Evolutionary conservation across 345 rosid genomes (phyloP), one percentile per base, ranked within the genome.

Genomic region (Alliaria petiolata): DNA sequence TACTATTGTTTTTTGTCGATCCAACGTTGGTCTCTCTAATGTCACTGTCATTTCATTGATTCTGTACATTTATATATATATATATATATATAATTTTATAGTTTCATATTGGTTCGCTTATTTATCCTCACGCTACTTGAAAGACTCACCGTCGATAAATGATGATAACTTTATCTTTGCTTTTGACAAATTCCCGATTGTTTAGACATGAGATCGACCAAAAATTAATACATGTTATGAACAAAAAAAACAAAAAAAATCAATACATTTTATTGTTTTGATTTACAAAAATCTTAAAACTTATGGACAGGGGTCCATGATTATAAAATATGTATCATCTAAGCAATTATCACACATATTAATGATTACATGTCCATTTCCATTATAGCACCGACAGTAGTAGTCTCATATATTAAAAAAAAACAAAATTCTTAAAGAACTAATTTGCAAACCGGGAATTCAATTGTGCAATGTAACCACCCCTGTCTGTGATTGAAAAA

Each of bases 321-420:
- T 54, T 35, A 45, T 36, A 55, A 22, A 47, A 54, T 34, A 54
- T 72, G 8, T 54, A 44, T 16, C 76, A 44, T 35, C 22, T 55
- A 61, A 55, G 71, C 65, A 64, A 55, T 72, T 64, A 72, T 72
- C 77, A 72, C 31, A 38, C 77, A 1, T 55, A 28, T 45, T 72
- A 55, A 72, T 72, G 77, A 72, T 72, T 72, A 72, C 77, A 64
- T 64, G 30, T 57, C 77, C 77, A 72, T 51, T 71, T 52, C 53
- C 76, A 72, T 72, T 72, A 64, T 54, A 72, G 64, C 76, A 72
- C 70, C 70, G 70, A 72, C 76, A 54, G 57, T 25, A 54, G 57
- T 25, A 44, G 67, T 30, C 64, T 64, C 49, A 45, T 22, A 22
- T 31, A 4, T 22, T 3, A 51, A 70, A 16, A 0, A 12, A 2